phyloP scores from a whole-genome alignment of 306 rosid genomes.

The Prunus armeniaca region DNA sequence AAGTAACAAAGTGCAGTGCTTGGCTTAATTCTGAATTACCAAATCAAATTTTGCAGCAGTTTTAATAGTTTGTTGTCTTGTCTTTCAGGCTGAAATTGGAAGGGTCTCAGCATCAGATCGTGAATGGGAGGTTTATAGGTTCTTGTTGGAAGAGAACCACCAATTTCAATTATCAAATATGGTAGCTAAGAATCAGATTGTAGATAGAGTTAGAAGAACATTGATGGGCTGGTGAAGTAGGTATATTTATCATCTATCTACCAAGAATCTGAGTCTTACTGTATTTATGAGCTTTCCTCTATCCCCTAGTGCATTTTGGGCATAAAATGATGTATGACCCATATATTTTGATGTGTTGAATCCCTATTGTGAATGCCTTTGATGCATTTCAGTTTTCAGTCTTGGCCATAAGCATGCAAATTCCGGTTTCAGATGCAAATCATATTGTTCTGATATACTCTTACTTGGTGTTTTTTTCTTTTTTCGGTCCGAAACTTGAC shows the following conservation, averaged over 20 bases:
- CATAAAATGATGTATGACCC: neutral
- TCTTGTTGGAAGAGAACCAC: conserved; percentile 70
- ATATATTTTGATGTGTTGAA: neutral
- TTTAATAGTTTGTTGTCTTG: neutral
- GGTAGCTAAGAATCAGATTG: conserved; percentile 61
- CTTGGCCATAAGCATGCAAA: too few relatives aligned
- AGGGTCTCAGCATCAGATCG: conserved; percentile 61
- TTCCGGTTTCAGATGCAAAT: neutral
- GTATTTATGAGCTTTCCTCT: neutral
- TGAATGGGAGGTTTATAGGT: conserved; percentile 86
- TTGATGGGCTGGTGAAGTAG: conserved; percentile 70
- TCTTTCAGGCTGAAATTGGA: conserved; percentile 74
- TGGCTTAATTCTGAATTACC: neutral
- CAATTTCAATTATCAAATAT: conserved; percentile 37
- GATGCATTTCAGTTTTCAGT: neutral
- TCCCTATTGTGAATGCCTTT: neutral
- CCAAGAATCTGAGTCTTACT: neutral
- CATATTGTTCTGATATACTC: neutral
- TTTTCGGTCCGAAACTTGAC: too few relatives aligned
- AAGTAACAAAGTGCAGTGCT: neutral
- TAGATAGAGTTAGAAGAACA: conserved; percentile 69
- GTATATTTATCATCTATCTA: neutral
- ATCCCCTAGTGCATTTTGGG: neutral
- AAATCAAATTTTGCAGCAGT: neutral
- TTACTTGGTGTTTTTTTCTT: too few relatives aligned